Evolutionary conservation across 2,329 filamentous ascomycete genomes (phyloP), one percentile per base, ranked within the genome.

Genomic region (Tolypocladium tropicale): DNA sequence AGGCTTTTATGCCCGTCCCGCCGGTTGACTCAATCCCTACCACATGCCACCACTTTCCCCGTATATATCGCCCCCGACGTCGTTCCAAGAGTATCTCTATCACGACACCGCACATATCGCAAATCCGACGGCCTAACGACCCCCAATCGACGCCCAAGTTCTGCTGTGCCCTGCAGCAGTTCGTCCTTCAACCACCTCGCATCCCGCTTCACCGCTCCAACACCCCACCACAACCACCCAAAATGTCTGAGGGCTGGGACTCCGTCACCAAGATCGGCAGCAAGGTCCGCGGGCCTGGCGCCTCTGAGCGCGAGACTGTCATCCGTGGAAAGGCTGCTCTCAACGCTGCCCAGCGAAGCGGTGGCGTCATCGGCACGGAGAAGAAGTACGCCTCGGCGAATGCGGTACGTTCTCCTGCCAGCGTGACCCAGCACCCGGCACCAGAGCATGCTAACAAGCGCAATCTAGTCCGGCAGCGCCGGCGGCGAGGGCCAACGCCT

Each of bases 211-310:
- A 48, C 43, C 43, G 43, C 43, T 48, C 23, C 43, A 32, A 25
- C 11, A 49, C 46, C 34, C 23, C 33, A 16, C 50, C n/a, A 52
- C 50, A 10, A 6, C 53, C 34, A 37, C 23, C 25, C 52, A 56
- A 34, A 28, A 57, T 55, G 54, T 55, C 54, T n/a, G 56, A 55
- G 25, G 73, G 95, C 68, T 97, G 93, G 92, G 88, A 96, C 67
- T 74, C 77, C 64, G 84, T 88, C 65, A 95, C 91, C 76, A 95
- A 94, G 82, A 97, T 99, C 70, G 94, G 94, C 69, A 90, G 84
- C 83, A 93, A 89, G 76, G 82, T 82, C 68, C 84, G 85, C 67
- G 82, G 83, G 62, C 81, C 85, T 63, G 88, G 86, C 65, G 80
- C 74, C 57, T 73, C 71, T 55, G 77, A 83, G 63, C 89, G 90